Percentiles rank a stretch among this genome's conserved stretches.
These are phyloP conservation scores for Anacardium occidentale DNA, from an alignment of 345 rosid genomes.

Conservation along the genomic window DNA sequence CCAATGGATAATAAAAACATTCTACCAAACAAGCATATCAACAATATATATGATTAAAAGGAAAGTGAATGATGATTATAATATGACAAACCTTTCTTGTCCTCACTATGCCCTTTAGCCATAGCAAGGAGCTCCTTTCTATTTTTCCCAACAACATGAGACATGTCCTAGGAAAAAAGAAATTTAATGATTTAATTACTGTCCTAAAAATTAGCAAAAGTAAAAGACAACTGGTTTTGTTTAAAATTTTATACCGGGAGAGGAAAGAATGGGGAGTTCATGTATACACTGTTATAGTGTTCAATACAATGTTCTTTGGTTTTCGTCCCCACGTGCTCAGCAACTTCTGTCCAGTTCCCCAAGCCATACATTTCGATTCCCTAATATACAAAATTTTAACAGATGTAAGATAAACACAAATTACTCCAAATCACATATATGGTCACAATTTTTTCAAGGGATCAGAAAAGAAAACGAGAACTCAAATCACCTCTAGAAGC, in stretches of 20 bases:
- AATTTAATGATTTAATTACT: background rate
- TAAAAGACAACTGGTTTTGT: conserved; percentile 17
- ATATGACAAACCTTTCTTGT: conserved; percentile 68
- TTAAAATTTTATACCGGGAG: conserved; percentile 63
- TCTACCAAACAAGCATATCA: no score
- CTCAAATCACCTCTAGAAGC: conserved; percentile 73
- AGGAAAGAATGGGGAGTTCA: conserved; percentile 85
- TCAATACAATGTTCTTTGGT: conserved; percentile 83
- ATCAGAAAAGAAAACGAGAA: background rate
- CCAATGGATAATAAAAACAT: no score
- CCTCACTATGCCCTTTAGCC: conserved; percentile 88
- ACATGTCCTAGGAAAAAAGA: conserved; percentile 70
- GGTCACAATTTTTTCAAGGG: background rate
- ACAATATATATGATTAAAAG: no score
- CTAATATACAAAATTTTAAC: conserved; percentile 35
- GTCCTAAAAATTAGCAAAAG: background rate
- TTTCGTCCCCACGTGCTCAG: conserved; percentile 99
- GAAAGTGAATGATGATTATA: no score
- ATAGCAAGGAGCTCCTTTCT: conserved; percentile 94
- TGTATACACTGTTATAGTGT: conserved; percentile 69
- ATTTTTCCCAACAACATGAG: conserved; percentile 92
- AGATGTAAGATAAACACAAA: conserved; percentile 8
- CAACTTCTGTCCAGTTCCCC: conserved; percentile 95
- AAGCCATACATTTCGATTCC: conserved; percentile 98
- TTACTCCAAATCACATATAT: conserved; percentile 7